Evolutionary conservation across 2,329 filamentous ascomycete species (phyloP).

Genomic region (Aspergillus puulaauensis): DNA sequence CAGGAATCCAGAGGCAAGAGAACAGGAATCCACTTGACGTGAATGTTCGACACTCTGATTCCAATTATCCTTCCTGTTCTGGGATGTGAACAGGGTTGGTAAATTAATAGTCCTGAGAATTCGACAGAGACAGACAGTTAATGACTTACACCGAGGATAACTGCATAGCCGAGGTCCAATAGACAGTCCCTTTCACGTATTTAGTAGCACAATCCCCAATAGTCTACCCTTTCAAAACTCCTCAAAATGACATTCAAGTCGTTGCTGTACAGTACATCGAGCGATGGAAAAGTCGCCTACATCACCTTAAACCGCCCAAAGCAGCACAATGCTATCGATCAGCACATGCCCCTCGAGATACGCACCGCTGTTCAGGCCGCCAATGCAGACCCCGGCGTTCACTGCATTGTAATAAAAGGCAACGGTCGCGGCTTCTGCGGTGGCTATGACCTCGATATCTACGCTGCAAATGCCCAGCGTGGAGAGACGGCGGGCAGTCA

Average conservation of each 20-base stretch:
- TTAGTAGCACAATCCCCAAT: too few relatives aligned
- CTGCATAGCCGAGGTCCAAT: too few relatives aligned
- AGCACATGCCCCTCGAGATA: neutral
- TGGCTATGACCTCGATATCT: constrained; percentile 4
- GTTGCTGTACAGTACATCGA: neutral
- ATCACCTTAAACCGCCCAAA: constrained; percentile 8
- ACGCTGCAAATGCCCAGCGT: neutral
- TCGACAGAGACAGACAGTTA: too few relatives aligned
- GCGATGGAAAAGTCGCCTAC: constrained; percentile 6
- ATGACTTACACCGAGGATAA: too few relatives aligned
- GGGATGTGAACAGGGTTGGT: too few relatives aligned
- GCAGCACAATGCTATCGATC: constrained; percentile 5
- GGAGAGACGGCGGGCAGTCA: constrained; percentile 5
- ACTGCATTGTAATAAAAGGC: constrained; percentile 8
- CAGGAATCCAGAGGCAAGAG: too few relatives aligned
- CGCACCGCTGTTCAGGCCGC: neutral
- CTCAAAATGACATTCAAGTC: neutral
- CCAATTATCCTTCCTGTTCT: too few relatives aligned
- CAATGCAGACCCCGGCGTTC: neutral
- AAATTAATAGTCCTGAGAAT: too few relatives aligned
- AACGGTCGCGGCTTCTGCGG: constrained; percentile 8
- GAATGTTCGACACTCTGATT: too few relatives aligned
- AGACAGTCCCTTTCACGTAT: too few relatives aligned
- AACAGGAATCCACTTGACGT: too few relatives aligned
- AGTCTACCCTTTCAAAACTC: too few relatives aligned